Evolutionary conservation across 1,284 basidiomycete species (phyloP).

Genomic region (Baeospora myosura): DNA sequence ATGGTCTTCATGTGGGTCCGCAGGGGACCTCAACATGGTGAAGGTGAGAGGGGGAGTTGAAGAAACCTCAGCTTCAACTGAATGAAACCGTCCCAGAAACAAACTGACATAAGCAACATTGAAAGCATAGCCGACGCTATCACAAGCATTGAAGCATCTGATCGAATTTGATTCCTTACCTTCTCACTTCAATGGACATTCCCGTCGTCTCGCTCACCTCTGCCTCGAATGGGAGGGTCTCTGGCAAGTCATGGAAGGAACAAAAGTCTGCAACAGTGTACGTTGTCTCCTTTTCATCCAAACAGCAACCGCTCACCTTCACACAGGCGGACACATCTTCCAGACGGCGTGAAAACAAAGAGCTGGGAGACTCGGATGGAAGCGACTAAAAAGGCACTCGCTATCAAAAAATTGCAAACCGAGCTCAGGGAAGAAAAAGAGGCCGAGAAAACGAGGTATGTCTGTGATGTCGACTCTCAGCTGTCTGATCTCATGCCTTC

Average conservation of each 20-base stretch:
- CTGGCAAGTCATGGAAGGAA: slow-evolving; percentile 64
- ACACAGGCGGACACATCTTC: slow-evolving; percentile 61
- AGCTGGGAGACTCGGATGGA: slow-evolving; percentile 64
- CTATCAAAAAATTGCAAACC: slow-evolving; percentile 63
- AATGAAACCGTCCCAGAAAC: slow-evolving; percentile 1
- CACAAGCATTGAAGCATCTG: too few species aligned
- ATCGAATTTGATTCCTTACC: neutral
- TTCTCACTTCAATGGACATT: slow-evolving; percentile 2
- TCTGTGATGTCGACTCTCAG: slow-evolving; percentile 4
- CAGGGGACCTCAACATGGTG: slow-evolving; percentile 22
- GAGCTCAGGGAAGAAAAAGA: slow-evolving; percentile 73
- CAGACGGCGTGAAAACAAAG: slow-evolving; percentile 56
- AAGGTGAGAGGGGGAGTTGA: slow-evolving; percentile 21
- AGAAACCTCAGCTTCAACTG: slow-evolving; percentile 13
- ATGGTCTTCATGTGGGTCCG: slow-evolving; percentile 37
- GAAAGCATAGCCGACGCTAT: too few species aligned
- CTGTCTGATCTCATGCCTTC: slow-evolving; percentile 5
- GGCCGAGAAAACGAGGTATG: slow-evolving; percentile 50
- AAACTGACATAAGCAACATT: too few species aligned
- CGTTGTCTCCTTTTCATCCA: slow-evolving; percentile 15
- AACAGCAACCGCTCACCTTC: slow-evolving; percentile 8
- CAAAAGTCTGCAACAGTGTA: slow-evolving; percentile 59
- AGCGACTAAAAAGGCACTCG: slow-evolving; percentile 52
- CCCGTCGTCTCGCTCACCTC: slow-evolving; percentile 31
- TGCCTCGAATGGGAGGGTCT: slow-evolving; percentile 53